Base-by-base conservation (phyloP, 2,329 filamentous ascomycete species). In the Fusarium sp. region DNA sequence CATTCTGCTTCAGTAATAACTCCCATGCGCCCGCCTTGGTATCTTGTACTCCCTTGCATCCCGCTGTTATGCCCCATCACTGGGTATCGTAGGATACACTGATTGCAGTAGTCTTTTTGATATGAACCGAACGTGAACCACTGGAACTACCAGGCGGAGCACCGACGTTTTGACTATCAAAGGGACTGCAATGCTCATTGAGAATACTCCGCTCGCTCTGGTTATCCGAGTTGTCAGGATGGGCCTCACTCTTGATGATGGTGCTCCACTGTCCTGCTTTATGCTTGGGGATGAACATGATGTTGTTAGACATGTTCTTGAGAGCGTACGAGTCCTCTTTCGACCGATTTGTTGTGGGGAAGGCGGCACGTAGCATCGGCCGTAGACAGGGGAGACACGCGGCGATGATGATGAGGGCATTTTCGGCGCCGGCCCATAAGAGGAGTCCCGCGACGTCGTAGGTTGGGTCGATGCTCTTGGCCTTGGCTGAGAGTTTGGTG, bases 241-340 rank as follows among this genome's bases (percentile, higher is more conserved):
- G 60, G 1, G 55, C 64, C 23, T 71, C 68, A 0, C 60, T 71
- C 37, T 71, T 60, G 2, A 70, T 34, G 6, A 71, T 44, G 3
- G 68, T 64, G n/a, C 55, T 71, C 68, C 68, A 71, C 39, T 70
- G 68, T 0, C 68, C 67, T 13, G 60, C 64, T 16, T 65, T 71
- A 16, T 70, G 46, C 44, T 71, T 70, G 6, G 68, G 64, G 10
- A 70, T 69, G n/a, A 70, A 70, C 52, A 70, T 65, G 15, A 68
- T 46, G 13, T 68, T 68, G 0, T 70, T 70, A 1, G 65, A 62
- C 2, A 70, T 52, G 9, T 68, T 58, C 2, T 68, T 68, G 8
- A 71, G 46, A 1, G 47, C 43, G 9, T 70, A 36, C 1, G 68
- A 70, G 30, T 71, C 68, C 7, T 65, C 68, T 44, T 55, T 70